These are phyloP conservation scores for Monosporozyma solicola DNA, from an alignment of 805 yeast species.

Conservation along the genomic window DNA sequence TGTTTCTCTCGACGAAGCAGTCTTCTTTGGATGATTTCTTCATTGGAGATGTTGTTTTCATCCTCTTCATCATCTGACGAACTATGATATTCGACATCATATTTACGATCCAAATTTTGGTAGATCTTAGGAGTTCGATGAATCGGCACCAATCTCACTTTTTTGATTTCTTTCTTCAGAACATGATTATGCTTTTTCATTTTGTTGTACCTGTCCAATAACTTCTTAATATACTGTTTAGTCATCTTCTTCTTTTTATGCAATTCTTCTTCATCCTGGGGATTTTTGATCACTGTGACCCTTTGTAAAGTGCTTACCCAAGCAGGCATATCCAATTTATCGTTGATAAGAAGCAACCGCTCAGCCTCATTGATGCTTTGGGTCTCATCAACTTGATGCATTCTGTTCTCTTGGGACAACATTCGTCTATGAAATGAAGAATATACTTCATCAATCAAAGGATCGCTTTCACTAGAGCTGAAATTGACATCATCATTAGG, in stretches of 20 bases:
- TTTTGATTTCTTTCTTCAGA: conserved; percentile 11
- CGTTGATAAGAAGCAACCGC: conserved; percentile 32
- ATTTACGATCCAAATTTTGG: conserved; percentile 15
- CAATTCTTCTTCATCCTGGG: conserved; percentile 42
- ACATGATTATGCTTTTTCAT: conserved; percentile 18
- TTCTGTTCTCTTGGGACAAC: conserved; percentile 56
- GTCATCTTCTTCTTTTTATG: conserved; percentile 44
- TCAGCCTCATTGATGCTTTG: conserved; percentile 50
- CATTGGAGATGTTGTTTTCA: conserved; percentile 11
- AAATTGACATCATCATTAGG: neutral
- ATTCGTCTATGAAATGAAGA: conserved; percentile 45
- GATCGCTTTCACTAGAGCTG: conserved; percentile 27
- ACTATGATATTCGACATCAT: conserved; percentile 18
- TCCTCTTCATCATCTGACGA: conserved; percentile 29
- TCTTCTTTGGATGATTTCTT: conserved; percentile 6
- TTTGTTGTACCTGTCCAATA: conserved; percentile 24
- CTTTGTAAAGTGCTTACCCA: conserved; percentile 41
- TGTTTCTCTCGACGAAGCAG: conserved; percentile 1
- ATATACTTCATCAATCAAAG: conserved; percentile 39
- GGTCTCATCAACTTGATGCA: conserved; percentile 42
- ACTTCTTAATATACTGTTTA: conserved; percentile 34
- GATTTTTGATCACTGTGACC: conserved; percentile 43
- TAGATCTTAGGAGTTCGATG: conserved; percentile 13
- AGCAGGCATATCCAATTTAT: conserved; percentile 37
- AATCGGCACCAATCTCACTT: conserved; percentile 10